phyloP scores from a whole-genome alignment of 306 rosid species.

The Medicago truncatula region DNA sequence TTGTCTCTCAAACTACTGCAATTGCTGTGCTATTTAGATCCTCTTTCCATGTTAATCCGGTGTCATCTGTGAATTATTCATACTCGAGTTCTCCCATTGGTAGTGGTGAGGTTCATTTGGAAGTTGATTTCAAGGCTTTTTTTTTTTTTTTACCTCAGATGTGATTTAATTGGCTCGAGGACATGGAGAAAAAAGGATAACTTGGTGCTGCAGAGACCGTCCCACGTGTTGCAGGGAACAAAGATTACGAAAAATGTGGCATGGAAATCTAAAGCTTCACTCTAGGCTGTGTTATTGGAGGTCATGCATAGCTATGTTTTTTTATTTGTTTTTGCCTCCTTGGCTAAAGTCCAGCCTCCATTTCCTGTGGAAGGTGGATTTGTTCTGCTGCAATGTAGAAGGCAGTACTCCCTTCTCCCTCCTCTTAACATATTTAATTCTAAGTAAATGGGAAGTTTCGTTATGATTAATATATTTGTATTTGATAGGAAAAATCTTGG shows the following conservation, averaged over 20 bases:
- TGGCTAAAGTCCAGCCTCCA: slow-evolving; percentile 17
- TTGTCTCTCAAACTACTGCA: background rate
- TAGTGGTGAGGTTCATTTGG: slow-evolving; percentile 59
- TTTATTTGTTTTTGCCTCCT: slow-evolving; percentile 5
- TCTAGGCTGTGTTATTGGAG: slow-evolving; percentile 52
- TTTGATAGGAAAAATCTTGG: slow-evolving; percentile 1
- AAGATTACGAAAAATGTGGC: slow-evolving; percentile 60
- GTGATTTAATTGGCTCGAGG: slow-evolving; percentile 57
- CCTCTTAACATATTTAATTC: background rate
- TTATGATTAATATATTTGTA: slow-evolving; percentile 14
- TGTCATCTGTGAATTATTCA: slow-evolving; percentile 49
- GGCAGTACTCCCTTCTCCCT: background rate
- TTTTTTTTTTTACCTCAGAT: slow-evolving; percentile 48
- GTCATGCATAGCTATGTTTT: slow-evolving; percentile 46
- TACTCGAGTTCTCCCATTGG: slow-evolving; percentile 54
- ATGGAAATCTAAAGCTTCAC: slow-evolving; percentile 41
- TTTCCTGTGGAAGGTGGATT: slow-evolving; percentile 10
- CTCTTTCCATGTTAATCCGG: slow-evolving; percentile 15
- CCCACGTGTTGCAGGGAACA: background rate
- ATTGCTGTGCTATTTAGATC: background rate
- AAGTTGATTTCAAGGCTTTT: slow-evolving; percentile 48
- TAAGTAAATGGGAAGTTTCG: background rate
- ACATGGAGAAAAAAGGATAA: slow-evolving; percentile 53
- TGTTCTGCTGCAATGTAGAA: slow-evolving; percentile 13
- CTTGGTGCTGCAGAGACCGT: background rate